These are phyloP conservation scores for Tetradesmus lagerheimii DNA, from an alignment of 139 green algal species.

Conservation along the genomic window DNA sequence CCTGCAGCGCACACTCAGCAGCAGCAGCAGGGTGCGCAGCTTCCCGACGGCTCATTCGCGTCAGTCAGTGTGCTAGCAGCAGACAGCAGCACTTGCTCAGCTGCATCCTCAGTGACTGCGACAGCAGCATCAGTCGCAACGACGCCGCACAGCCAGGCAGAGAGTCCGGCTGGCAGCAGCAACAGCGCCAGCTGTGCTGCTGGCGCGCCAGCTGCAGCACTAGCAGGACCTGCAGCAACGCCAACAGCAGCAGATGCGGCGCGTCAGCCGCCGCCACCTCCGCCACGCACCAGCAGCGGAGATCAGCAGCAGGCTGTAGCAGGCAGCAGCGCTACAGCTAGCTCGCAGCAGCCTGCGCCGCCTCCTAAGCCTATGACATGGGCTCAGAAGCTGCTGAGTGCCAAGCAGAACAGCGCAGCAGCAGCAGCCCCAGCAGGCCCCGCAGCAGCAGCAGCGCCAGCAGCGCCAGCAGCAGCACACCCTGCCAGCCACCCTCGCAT, in stretches of 20 bases:
- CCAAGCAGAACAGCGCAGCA: slow-evolving; percentile 7
- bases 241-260: slow-evolving; percentile 12
- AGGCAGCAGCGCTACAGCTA: slow-evolving; percentile 8
- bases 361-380: slow-evolving; percentile 35
- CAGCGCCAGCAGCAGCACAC: slow-evolving; percentile 1
- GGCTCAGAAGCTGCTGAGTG: slow-evolving; percentile 33
- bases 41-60: not conserved
- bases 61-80: not conserved
- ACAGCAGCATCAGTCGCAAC: slow-evolving; percentile 2
- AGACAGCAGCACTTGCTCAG: slow-evolving; percentile 14
- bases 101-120: not conserved
- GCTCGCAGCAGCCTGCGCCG: slow-evolving; percentile 7
- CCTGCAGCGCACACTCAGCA: not conserved
- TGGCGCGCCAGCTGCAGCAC: not conserved
- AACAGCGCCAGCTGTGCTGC: not conserved
- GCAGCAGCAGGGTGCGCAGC: slow-evolving; percentile 7
- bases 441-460: slow-evolving; percentile 31
- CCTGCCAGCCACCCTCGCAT: not conserved
- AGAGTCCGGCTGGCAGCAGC: not conserved
- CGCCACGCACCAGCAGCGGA: not conserved
- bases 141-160: not conserved
- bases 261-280: not conserved
- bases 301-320: not conserved
- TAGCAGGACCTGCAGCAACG: not conserved
- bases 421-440: not conserved